Base-by-base conservation (phyloP, 768 basidiomycete species). In the Vararia minispora region DNA sequence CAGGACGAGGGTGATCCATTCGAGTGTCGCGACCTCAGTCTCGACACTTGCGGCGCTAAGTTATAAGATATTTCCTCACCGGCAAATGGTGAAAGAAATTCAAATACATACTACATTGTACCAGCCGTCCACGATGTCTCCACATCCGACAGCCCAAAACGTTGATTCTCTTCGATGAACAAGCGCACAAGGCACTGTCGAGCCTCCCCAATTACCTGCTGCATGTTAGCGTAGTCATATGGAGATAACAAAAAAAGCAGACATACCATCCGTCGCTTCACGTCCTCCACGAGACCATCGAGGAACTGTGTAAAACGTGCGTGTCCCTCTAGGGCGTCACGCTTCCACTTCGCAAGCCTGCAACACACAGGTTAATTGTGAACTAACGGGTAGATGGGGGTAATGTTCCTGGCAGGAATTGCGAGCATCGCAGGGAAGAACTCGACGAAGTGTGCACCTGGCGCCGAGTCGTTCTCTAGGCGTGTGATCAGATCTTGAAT, bases 301-400 rank as follows among this genome's bases (percentile, higher is more conserved):
- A 44, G 28, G 33, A 37, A 33, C 9, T 21, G 20, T 0, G 40
- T 36, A 14, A 32, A 33, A n/a, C 37, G 11, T 35, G 20, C 18
- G 28, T 37, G 21, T 25, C 17, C n/a, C 3, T 4, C 29, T 23
- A 35, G 28, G 9, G 43, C 35, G 3, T 37, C 30, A 23, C 35
- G 35, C 30, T 41, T 41, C 43, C 39, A 44, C 23, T 33, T 40
- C 12, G 39, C 37, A 29, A 39, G 5, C 12, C 33, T 29, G 31
- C 12, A 3, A 3, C 11, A 10, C 4, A 33, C 6, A n/a, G n/a
- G 17, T 35, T 18, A 20, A 21, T 13, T 6, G 10, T 16, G n/a
- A 6, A 24, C 7, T 4, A 35, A n/a, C 8, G 12, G n/a, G n/a
- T n/a, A n/a, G n/a, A n/a, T n/a, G n/a, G n/a, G n/a, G n/a, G n/a